Conservation (phyloP, 805 yeast genomes). For the Yarrowia keelungensis region DNA sequence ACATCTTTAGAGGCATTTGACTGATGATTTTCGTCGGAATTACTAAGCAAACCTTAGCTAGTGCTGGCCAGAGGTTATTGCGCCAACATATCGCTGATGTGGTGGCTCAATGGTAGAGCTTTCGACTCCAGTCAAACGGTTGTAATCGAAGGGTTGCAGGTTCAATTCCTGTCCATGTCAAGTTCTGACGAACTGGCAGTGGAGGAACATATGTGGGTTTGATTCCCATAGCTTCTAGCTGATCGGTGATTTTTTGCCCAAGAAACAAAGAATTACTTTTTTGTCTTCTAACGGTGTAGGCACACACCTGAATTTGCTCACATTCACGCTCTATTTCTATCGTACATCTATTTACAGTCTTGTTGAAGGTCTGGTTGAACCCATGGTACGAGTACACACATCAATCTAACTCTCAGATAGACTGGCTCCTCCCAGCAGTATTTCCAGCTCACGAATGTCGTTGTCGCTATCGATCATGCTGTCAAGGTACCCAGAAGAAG, state of each 20-base stretch:
- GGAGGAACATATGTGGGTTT: slow-evolving; percentile 30
- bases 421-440: too few relatives aligned
- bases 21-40: neutral
- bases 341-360: too few relatives aligned
- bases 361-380: too few relatives aligned
- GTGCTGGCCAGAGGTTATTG: neutral
- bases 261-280: too few relatives aligned
- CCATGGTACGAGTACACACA: too few relatives aligned
- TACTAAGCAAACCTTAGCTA: neutral
- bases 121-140: slow-evolving; percentile 65
- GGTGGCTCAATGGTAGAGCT: slow-evolving; percentile 84
- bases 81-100: slow-evolving; percentile 30
- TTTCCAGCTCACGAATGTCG: neutral
- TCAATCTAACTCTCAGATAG: too few relatives aligned
- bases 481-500: neutral
- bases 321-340: too few relatives aligned
- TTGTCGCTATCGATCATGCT: neutral
- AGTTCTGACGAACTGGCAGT: slow-evolving; percentile 20
- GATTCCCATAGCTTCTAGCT: slow-evolving; percentile 25
- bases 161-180: slow-evolving; percentile 83
- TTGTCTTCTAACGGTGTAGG: too few relatives aligned
- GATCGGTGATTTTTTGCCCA: slow-evolving; percentile 20
- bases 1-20: neutral
- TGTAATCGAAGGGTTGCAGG: slow-evolving; percentile 77
- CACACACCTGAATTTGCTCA: too few relatives aligned